phyloP scores from a whole-genome alignment of 2,329 filamentous ascomycete species.

The Colletotrichum magnum region DNA sequence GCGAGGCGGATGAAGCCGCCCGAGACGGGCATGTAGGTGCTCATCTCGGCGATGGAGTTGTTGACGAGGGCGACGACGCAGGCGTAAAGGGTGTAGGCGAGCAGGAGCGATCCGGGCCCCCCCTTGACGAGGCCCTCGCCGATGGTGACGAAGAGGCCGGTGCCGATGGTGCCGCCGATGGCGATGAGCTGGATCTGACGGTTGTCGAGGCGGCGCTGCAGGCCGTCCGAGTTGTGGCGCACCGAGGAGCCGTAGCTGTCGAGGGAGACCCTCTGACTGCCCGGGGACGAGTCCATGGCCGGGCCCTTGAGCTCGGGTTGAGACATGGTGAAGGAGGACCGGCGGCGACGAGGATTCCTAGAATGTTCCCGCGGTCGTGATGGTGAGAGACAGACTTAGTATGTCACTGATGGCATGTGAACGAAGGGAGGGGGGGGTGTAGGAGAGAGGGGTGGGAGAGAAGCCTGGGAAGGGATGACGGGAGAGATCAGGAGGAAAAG shows the following conservation, averaged over 20 bases:
- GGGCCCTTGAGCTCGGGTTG: conserved; percentile 32
- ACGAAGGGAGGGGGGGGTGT: conserved; percentile 12
- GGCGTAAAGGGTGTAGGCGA: conserved; percentile 39
- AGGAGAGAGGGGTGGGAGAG: conserved; percentile 9
- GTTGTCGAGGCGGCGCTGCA: conserved; percentile 54
- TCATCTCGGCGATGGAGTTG: conserved; percentile 47
- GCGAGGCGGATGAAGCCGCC: conserved; percentile 37
- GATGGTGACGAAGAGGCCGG: conserved; percentile 63
- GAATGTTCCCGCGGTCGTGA: conserved; percentile 16
- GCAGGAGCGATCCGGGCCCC: conserved; percentile 36
- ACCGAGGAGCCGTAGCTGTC: conserved; percentile 40
- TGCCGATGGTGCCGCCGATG: conserved; percentile 63
- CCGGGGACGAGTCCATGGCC: conserved; percentile 13
- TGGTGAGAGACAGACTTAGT: conserved; percentile 9
- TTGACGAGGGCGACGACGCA: conserved; percentile 58
- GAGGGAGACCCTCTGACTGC: conserved; percentile 23
- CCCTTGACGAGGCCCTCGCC: conserved; percentile 51
- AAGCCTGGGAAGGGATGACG: neutral
- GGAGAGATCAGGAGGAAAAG: neutral
- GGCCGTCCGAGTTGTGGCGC: conserved; percentile 39
- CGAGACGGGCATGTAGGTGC: conserved; percentile 51
- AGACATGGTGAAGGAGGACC: conserved; percentile 20
- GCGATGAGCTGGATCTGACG: conserved; percentile 62
- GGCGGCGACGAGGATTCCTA: neutral
- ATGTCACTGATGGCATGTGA: conserved; percentile 33